A percentile compares a stretch with the other conserved stretches of the same genome.
Evolutionary conservation across 768 basidiomycete species (phyloP).

Genomic region (Naematelia aurantialba): DNA sequence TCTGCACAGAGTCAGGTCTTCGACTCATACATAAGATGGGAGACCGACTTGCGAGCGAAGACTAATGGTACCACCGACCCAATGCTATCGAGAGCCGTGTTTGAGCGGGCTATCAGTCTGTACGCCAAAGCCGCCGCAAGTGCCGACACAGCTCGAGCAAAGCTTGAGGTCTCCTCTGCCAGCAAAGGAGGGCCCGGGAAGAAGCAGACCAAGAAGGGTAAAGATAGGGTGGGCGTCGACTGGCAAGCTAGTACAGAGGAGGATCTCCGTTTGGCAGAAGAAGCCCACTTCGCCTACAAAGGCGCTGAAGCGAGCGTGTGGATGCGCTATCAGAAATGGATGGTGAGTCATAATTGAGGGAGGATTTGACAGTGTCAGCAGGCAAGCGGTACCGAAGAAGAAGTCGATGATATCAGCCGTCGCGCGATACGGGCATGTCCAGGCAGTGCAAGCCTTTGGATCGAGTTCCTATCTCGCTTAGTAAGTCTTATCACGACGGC

Average conservation of each 20-base stretch:
- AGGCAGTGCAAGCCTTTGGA: conserved; percentile 33
- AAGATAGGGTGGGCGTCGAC: conserved; percentile 11
- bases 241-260: conserved; percentile 3
- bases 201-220: conserved; percentile 19
- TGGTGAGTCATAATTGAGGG: conserved; percentile 25
- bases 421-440: conserved; percentile 43
- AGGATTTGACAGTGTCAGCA: not conserved
- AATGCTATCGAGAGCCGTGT: conserved; percentile 18
- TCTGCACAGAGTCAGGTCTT: conserved; percentile 11
- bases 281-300: conserved; percentile 26
- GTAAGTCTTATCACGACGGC: conserved; percentile 17
- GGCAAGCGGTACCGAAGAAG: conserved; percentile 5
- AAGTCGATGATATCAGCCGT: conserved; percentile 7
- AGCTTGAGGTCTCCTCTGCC: not conserved
- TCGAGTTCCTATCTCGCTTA: conserved; percentile 13
- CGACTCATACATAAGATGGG: conserved; percentile 34
- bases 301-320: conserved; percentile 39
- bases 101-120: conserved; percentile 27
- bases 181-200: conserved; percentile 1
- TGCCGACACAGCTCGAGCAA: conserved; percentile 2
- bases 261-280: conserved; percentile 1
- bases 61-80: conserved; percentile 13
- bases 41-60: conserved; percentile 30
- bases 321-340: conserved; percentile 32
- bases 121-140: conserved; percentile 14